phyloP scores from a whole-genome alignment of 208 protist species.

The Leishmania mexicana region DNA sequence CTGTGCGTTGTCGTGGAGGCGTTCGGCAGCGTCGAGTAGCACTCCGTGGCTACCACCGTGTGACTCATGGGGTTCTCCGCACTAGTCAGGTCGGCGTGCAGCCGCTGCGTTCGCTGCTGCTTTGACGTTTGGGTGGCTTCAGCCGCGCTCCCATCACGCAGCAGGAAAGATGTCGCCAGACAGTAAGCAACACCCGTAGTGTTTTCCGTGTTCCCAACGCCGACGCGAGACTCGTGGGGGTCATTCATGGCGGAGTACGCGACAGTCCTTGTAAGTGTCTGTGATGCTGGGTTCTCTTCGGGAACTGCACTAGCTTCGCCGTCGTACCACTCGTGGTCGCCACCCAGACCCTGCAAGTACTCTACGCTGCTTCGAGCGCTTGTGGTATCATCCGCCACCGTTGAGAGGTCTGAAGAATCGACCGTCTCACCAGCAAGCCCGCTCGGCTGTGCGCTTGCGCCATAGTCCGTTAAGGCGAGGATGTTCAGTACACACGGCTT shows the following conservation, averaged over 20 bases:
- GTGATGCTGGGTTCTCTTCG: neutral
- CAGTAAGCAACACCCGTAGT: neutral
- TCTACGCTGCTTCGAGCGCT: neutral
- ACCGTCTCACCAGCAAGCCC: neutral
- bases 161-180: neutral
- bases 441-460: slow-evolving; percentile 3
- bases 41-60: neutral
- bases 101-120: neutral
- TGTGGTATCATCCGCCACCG: neutral
- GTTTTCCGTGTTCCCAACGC: neutral
- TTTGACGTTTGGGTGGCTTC: neutral
- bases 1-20: slow-evolving; percentile 18
- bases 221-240: neutral
- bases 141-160: neutral
- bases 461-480: neutral
- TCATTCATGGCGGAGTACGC: neutral
- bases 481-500: slow-evolving; percentile 15
- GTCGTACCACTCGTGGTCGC: neutral
- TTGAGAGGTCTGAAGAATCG: neutral
- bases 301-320: neutral
- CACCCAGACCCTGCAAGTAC: neutral
- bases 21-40: slow-evolving; percentile 17
- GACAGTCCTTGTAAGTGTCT: neutral
- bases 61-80: neutral
- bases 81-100: neutral